Conservation (phyloP, 148 eudicot species). For the Rhododendron vialii region DNA sequence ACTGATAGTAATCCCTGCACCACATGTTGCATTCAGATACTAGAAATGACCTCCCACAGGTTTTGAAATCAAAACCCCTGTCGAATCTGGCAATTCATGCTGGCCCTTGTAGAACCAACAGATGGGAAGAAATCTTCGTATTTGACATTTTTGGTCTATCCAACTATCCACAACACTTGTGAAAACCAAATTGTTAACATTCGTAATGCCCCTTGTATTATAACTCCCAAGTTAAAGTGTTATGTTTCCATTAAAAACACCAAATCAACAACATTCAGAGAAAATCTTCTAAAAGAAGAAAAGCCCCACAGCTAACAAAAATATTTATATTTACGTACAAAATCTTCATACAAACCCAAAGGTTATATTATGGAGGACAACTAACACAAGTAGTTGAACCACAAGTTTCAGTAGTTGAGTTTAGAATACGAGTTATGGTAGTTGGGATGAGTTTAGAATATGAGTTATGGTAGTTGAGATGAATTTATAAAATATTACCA, state of each 20-base stretch:
- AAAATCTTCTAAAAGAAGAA: neutral
- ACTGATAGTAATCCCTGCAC: neutral
- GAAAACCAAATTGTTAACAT: neutral
- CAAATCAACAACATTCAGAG: neutral
- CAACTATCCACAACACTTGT: neutral
- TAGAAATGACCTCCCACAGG: neutral
- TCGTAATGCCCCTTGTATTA: neutral
- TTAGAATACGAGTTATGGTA: neutral
- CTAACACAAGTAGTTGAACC: neutral
- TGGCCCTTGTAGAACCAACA: neutral
- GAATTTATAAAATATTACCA: slow-evolving; percentile 1
- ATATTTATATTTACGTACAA: neutral
- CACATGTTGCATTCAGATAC: neutral
- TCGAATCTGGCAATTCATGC: neutral
- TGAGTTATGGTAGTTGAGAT: neutral
- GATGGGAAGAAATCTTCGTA: neutral
- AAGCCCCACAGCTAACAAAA: neutral
- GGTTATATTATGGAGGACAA: neutral
- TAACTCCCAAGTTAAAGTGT: neutral
- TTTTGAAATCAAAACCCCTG: neutral
- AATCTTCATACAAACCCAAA: neutral
- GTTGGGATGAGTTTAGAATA: neutral
- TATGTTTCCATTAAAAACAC: neutral
- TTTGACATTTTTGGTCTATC: neutral
- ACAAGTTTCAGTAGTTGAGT: neutral